These are phyloP conservation scores for Orychophragmus violaceus DNA, from an alignment of 345 rosid genomes.

Conservation along the genomic window DNA sequence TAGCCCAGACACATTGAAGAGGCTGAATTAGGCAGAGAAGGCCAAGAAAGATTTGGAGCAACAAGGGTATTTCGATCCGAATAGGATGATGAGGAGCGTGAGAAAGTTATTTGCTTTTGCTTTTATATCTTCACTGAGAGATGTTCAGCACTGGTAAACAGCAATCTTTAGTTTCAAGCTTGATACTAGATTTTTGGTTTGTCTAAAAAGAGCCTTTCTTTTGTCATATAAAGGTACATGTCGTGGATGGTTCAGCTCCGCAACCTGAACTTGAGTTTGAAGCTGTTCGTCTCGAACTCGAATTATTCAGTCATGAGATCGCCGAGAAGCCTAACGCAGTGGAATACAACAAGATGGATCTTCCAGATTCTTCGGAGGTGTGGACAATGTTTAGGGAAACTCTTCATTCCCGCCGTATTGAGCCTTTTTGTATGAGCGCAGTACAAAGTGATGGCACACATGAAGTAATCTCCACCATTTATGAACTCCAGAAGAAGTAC, in stretches of 20 bases:
- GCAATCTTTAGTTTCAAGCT: slow-evolving; percentile 15
- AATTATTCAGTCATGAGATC: slow-evolving; percentile 73
- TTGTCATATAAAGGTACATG: slow-evolving; percentile 54
- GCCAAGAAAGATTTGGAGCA: too few relatives aligned
- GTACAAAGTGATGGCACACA: slow-evolving; percentile 65
- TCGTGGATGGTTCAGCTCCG: slow-evolving; percentile 74
- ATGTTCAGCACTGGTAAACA: slow-evolving; percentile 78
- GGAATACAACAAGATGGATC: slow-evolving; percentile 88
- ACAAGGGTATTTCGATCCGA: too few relatives aligned
- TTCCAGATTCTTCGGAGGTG: slow-evolving; percentile 67
- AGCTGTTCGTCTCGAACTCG: slow-evolving; percentile 88
- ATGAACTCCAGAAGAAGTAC: slow-evolving; percentile 48
- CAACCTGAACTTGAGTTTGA: slow-evolving; percentile 86
- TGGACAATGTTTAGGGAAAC: slow-evolving; percentile 62
- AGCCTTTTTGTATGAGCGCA: slow-evolving; percentile 79
- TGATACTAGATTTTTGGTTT: background rate
- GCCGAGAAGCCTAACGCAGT: slow-evolving; percentile 77
- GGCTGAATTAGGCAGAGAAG: too few relatives aligned
- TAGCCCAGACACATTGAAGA: too few relatives aligned
- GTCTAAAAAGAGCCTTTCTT: background rate
- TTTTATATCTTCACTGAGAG: too few relatives aligned
- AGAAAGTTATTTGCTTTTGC: too few relatives aligned
- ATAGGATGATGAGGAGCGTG: too few relatives aligned
- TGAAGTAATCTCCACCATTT: slow-evolving; percentile 60
- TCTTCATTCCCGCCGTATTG: slow-evolving; percentile 55